These are phyloP conservation scores for Letharia columbiana DNA, from an alignment of 495 filamentous ascomycete genomes.

Conservation along the genomic window DNA sequence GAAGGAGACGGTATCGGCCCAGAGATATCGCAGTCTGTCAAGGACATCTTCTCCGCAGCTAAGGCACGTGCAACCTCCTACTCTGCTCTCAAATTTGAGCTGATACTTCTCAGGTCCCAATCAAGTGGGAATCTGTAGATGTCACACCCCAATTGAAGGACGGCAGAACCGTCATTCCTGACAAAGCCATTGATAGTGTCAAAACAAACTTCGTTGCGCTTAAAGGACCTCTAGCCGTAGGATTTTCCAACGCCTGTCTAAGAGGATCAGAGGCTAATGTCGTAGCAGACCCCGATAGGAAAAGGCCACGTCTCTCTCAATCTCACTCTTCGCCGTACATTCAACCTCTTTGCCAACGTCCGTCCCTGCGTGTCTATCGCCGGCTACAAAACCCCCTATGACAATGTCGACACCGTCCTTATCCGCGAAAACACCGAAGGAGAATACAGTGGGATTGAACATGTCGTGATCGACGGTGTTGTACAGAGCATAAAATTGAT, in stretches of 20 bases:
- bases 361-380: constrained; percentile 93
- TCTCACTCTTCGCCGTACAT: constrained; percentile 93
- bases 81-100: constrained; percentile 11
- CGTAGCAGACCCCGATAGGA: constrained; percentile 76
- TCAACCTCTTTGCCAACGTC: constrained; percentile 99
- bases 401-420: constrained; percentile 91
- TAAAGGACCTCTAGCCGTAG: constrained; percentile 92
- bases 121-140: constrained; percentile 95
- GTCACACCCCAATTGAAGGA: constrained; percentile 88
- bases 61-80: constrained; percentile 50
- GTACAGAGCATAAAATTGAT: constrained; percentile 99
- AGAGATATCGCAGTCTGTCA: constrained; percentile 93
- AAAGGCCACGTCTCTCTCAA: constrained; percentile 99
- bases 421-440: constrained; percentile 99
- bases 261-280: constrained; percentile 14
- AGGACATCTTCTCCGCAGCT: constrained; percentile 93
- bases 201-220: constrained; percentile 89
- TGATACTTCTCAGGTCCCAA: constrained; percentile 62
- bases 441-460: constrained; percentile 99
- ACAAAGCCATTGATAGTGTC: constrained; percentile 84
- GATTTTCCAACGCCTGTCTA: constrained; percentile 27
- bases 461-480: constrained; percentile 94
- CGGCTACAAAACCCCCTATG: constrained; percentile 98
- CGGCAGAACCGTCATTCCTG: constrained; percentile 84
- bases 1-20: constrained; percentile 98